These are phyloP conservation scores for Curvularia lunata DNA, from an alignment of 2,329 filamentous ascomycete genomes.

Conservation along the genomic window DNA sequence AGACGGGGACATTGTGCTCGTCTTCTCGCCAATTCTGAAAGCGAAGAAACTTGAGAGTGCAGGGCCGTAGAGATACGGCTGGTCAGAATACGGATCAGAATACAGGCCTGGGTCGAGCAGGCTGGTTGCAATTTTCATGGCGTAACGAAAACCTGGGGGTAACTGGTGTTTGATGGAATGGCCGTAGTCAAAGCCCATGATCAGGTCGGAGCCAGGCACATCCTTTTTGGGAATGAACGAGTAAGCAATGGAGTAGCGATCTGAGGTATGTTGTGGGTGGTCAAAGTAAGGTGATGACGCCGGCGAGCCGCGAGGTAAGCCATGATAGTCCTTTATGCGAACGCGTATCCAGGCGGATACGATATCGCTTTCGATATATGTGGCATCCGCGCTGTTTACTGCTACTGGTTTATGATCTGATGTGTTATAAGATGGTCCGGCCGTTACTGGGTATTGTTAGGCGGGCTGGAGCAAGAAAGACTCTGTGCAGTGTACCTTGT, in stretches of 20 bases:
- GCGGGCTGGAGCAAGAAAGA: neutral
- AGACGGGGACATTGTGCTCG: slow-evolving; percentile 17
- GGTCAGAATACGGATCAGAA: slow-evolving; percentile 46
- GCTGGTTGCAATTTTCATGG: slow-evolving; percentile 47
- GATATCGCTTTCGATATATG: slow-evolving; percentile 36
- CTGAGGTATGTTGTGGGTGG: slow-evolving; percentile 40
- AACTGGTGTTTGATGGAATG: slow-evolving; percentile 46
- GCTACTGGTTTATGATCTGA: slow-evolving; percentile 40
- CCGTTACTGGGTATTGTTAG: slow-evolving; percentile 35
- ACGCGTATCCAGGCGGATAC: slow-evolving; percentile 43
- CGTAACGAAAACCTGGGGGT: slow-evolving; percentile 46
- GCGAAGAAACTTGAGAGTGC: slow-evolving; percentile 45
- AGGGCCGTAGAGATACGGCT: slow-evolving; percentile 48
- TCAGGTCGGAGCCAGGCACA: slow-evolving; percentile 38
- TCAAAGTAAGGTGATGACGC: slow-evolving; percentile 40
- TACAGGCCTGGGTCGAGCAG: slow-evolving; percentile 48
- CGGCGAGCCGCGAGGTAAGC: slow-evolving; percentile 41
- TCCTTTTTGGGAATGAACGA: slow-evolving; percentile 46
- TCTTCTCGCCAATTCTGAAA: slow-evolving; percentile 41
- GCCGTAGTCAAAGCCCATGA: slow-evolving; percentile 49
- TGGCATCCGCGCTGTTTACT: slow-evolving; percentile 40
- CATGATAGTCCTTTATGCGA: slow-evolving; percentile 47
- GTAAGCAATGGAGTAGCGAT: slow-evolving; percentile 47
- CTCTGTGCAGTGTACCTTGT: slow-evolving; percentile 22
- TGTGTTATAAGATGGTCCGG: slow-evolving; percentile 43